phyloP scores from a whole-genome alignment of 345 rosid genomes.

The Murraya paniculata region DNA sequence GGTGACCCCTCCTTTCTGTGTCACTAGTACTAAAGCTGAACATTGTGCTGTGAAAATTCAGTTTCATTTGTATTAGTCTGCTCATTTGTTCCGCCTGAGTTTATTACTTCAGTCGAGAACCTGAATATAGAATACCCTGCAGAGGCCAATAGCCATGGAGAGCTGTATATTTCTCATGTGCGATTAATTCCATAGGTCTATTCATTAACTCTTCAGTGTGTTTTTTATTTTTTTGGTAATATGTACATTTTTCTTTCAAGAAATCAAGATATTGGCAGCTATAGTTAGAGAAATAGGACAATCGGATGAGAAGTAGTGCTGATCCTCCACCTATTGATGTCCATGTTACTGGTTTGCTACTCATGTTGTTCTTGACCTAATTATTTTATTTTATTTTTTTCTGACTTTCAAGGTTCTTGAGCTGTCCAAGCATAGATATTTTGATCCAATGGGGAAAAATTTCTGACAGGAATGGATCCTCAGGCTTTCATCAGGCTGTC shows the following conservation, averaged over 20 bases:
- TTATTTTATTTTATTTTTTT: neutral
- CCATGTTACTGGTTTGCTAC: neutral
- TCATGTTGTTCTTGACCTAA: slow-evolving; percentile 6
- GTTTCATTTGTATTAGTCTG: neutral
- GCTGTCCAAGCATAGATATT: slow-evolving; percentile 28
- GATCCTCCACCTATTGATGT: neutral
- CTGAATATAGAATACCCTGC: neutral
- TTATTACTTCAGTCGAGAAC: neutral
- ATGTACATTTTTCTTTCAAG: too few species aligned
- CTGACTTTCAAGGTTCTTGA: slow-evolving; percentile 24
- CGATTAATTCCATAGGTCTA: neutral
- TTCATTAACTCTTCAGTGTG: neutral
- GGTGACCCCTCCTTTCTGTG: neutral
- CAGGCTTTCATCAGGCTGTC: slow-evolving; percentile 93
- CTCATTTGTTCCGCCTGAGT: neutral
- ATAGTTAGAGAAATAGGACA: neutral
- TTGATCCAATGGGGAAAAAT: slow-evolving; percentile 44
- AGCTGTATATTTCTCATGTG: neutral
- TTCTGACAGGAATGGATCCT: slow-evolving; percentile 83
- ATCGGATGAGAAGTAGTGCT: neutral
- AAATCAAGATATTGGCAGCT: neutral
- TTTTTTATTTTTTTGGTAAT: neutral
- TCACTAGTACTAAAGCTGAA: neutral
- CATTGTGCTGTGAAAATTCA: neutral
- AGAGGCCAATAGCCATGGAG: neutral